Evolutionary conservation across 169 alveolate species (phyloP), one percentile per base, ranked within the genome.

Genomic region (Eimeria sp.): DNA sequence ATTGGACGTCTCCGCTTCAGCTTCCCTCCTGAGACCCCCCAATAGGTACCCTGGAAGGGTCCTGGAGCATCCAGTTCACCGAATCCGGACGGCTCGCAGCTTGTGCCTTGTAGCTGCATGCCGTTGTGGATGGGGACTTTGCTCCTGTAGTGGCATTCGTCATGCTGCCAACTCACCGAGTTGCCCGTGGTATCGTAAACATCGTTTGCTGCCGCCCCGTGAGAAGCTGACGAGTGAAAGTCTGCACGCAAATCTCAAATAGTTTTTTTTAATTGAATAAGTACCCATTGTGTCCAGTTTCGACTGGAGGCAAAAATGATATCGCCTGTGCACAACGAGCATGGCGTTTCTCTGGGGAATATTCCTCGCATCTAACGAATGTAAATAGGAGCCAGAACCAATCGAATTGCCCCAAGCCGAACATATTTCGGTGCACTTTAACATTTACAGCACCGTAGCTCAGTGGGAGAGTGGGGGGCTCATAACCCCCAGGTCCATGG

Each of bases 401-500:
- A 71, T 71, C 54, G 14, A 0, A 2, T 18, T 71, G 25, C 80
- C 49, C 33, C 49, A 71, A 71, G 33, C 80, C 80, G 16, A 30
- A 33, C 25, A 37, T 4, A 33, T 23, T 33, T 30, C 78, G 18
- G 49, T 49, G 54, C 25, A 33, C 6, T 30, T 71, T 33, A 71
- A 37, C 2, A 30, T 71, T 30, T n/a, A 43, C 49, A 98, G 99
- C 99, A 98, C 98, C 99, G 99, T 98, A 98, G 99, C 99, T 98
- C 99, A 98, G 99, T 97, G 99, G 99, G 96, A 98, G 99, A 98
- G 99, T 98, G 99, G 98, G 99, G 99, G 99, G 99, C 99, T 98
- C 99, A 98, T 98, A 98, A 98, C 99, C 99, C 99, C 99, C 98
- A 98, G 99, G 99, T 96, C 99, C 99, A 99, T 97, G 99, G 99